A percentile compares a stretch with the other conserved stretches of the same genome.
These are phyloP conservation scores for Aspergillus saccharolyticus DNA, from an alignment of 495 filamentous ascomycete genomes.

Conservation along the genomic window DNA sequence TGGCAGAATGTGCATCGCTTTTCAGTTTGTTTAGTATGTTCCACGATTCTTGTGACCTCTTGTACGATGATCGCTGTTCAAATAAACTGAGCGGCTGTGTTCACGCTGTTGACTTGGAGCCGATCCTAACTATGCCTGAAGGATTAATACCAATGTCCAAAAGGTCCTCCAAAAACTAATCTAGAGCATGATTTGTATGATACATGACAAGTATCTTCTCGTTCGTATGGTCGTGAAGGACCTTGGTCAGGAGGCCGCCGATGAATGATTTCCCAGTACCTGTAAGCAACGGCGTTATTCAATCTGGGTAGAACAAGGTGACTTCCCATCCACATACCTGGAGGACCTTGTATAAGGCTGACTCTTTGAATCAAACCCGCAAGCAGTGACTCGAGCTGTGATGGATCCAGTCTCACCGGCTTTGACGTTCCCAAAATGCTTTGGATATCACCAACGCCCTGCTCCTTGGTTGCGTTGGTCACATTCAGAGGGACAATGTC, in stretches of 20 bases:
- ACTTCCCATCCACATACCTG: constrained; percentile 47
- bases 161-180: constrained; percentile 71
- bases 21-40: constrained; percentile 41
- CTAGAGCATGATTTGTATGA: constrained; percentile 69
- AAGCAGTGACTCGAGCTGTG: constrained; percentile 55
- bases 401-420: constrained; percentile 47
- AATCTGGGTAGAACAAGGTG: background rate
- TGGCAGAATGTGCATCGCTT: too few relatives aligned
- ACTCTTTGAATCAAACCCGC: too few relatives aligned
- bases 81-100: constrained; percentile 46
- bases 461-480: constrained; percentile 17
- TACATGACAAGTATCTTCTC: constrained; percentile 59
- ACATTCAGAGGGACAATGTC: constrained; percentile 19
- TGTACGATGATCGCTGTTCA: too few relatives aligned
- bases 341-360: constrained; percentile 70
- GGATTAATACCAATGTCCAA: constrained; percentile 53
- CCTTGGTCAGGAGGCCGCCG: constrained; percentile 61
- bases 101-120: constrained; percentile 52
- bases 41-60: too few relatives aligned
- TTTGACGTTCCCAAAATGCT: constrained; percentile 25
- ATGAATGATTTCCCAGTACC: constrained; percentile 81
- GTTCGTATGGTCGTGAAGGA: constrained; percentile 45
- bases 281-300: constrained; percentile 21
- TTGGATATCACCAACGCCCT: constrained; percentile 19
- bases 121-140: constrained; percentile 67